Base-by-base conservation (phyloP, 2,329 filamentous ascomycete species). In the Juglanconis oblonga region DNA sequence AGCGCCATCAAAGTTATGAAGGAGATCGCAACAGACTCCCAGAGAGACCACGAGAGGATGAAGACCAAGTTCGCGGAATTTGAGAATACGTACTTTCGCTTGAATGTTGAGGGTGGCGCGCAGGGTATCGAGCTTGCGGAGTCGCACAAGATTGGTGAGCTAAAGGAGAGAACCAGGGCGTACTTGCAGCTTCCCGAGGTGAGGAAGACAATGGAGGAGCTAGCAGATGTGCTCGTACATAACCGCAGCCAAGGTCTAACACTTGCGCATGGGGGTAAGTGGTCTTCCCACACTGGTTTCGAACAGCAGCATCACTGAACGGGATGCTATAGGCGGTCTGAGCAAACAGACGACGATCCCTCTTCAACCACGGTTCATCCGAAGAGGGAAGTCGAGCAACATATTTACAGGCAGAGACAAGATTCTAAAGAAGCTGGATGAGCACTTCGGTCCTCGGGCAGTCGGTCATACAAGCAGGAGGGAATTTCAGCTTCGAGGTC, bases 361-460 rank as follows among this genome's bases (percentile, higher is more conserved):
- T 7, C 49, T n/a, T 31, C 59, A 54, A 13, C 53, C 31, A 29
- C 55, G 40, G 6, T 52, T 48, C 11, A 59, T 40, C 7, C 52
- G 14, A 4, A 53, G 59, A 58, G 63, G 61, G 0, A 45, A 9
- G 2, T 7, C 68, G 0, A 68, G 63, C 55, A 47, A 35, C 5
- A 68, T 66, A 47, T 68, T 73, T 56, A 70, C 65, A 0, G 72
- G 71, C 0, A 66, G 71, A 40, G 33, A 63, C 8, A 62, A 64
- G 0, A 66, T 71, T 4, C 42, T 73, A 2, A 5, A 54, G 1
- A 67, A 31, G 7, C 63, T 73, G 0, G 62, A 65, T 7, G 13
- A 48, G 3, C 58, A 62, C 38, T 67, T 68, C 33, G 51, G 17
- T 2, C 60, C 35, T 5, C 55, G 64, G 1, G 38, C 59, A 6